Base-by-base conservation (phyloP, 2,329 filamentous ascomycete species). In the Neonectria coccinea region DNA sequence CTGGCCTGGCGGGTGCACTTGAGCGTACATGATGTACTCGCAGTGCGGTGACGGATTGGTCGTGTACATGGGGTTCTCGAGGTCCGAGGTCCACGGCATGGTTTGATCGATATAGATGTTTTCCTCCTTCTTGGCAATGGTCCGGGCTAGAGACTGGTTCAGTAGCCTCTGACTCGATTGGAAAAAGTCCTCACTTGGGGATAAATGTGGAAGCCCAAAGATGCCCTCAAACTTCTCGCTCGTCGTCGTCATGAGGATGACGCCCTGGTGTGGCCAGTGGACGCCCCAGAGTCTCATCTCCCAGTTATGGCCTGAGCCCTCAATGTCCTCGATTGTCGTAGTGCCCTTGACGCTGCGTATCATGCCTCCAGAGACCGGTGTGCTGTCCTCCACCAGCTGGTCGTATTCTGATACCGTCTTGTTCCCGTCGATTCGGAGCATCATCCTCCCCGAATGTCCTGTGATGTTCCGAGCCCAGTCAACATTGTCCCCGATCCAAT, bases 221-320 rank as follows among this genome's bases (percentile, higher is more conserved):
- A 98, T 90, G 47, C 96, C 94, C n/a, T 91, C 89, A 74, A 96
- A 96, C 81, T 97, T 97, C 75, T 97, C 92, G 78, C 94, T 97
- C 52, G 94, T 95, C 1, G 95, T 97, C 2, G 91, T 92, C 75
- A 98, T 82, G 39, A 98, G 82, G 54, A 96, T 88, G 14, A 89
- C 87, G 2, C 96, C 96, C 67, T 91, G 88, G n/a, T 87, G 85
- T 41, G 91, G 89, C 84, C 94, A 97, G 80, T 98, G 95, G 4
- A 97, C 86, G 4, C 96, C 96, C 78, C 93, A 90, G 54, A 97
- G 80, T 56, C 88, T 85, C 80, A 97, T 89, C 70, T 94, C 91
- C 89, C 92, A 94, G 70, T 88, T 92, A 74, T 90, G 90, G 5
- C 91, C 91, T 65, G 79, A 77, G 10, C 79, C 87, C 84, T 70